A percentile compares a stretch with the other conserved stretches of the same genome.
Conservation (phyloP, 2,329 filamentous ascomycete genomes). For the Colletotrichum phormii region DNA sequence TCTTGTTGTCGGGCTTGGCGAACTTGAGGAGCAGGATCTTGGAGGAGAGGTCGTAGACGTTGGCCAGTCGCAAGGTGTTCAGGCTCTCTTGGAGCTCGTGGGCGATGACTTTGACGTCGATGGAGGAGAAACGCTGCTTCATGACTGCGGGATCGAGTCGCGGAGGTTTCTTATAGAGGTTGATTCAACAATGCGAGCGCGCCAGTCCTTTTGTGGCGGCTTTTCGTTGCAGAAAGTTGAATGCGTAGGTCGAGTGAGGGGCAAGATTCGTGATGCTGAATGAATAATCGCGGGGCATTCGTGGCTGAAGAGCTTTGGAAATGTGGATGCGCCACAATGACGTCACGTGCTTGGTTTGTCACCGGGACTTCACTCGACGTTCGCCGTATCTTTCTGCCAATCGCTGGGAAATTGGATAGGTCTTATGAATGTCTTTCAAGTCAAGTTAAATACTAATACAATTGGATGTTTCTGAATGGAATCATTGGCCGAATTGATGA, state of each 20-base stretch:
- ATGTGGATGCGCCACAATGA: slow-evolving; percentile 28
- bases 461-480: too few relatives aligned
- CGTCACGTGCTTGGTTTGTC: slow-evolving; percentile 23
- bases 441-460: too few relatives aligned
- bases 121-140: slow-evolving; percentile 85
- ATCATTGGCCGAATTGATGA: not conserved
- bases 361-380: too few relatives aligned
- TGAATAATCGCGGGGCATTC: slow-evolving; percentile 36
- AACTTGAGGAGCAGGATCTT: slow-evolving; percentile 97
- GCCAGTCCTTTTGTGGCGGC: slow-evolving; percentile 7
- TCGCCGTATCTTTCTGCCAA: not conserved
- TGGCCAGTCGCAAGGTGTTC: slow-evolving; percentile 83
- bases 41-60: slow-evolving; percentile 95
- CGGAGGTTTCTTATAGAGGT: not conserved
- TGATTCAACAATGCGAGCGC: not conserved
- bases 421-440: too few relatives aligned
- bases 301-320: slow-evolving; percentile 29
- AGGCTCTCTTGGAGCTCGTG: slow-evolving; percentile 88
- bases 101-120: slow-evolving; percentile 88
- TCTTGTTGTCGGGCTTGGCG: slow-evolving; percentile 86
- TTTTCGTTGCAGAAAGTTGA: slow-evolving; percentile 15
- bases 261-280: slow-evolving; percentile 27
- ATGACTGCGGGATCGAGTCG: slow-evolving; percentile 56
- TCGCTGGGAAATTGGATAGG: too few relatives aligned
- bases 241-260: slow-evolving; percentile 18